Evolutionary conservation across 163 green algal species (phyloP).

Genomic region (Scenedesmus sp.): DNA sequence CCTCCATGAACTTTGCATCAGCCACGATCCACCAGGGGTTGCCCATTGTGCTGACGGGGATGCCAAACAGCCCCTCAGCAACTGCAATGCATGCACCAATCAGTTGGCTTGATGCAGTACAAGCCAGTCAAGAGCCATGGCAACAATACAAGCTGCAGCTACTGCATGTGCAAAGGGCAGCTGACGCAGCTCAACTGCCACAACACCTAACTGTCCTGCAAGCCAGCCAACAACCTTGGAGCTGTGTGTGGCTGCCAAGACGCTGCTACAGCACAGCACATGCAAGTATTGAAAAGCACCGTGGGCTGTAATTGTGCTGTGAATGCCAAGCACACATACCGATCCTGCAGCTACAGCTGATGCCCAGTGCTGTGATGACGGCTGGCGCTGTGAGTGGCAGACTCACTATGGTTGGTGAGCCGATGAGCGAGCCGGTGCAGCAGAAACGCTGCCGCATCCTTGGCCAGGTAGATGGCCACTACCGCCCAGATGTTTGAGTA

Average conservation of each 20-base stretch:
- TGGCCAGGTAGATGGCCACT: conserved; percentile 63
- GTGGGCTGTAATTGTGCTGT: neutral
- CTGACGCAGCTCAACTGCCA: neutral
- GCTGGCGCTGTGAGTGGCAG: too few species aligned
- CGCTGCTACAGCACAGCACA: neutral
- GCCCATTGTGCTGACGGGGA: conserved; percentile 50
- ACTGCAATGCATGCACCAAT: conserved; percentile 47
- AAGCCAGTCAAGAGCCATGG: neutral
- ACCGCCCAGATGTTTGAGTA: conserved; percentile 68
- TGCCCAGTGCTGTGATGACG: too few species aligned
- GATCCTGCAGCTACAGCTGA: neutral
- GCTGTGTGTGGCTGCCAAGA: neutral
- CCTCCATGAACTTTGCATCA: conserved; percentile 73
- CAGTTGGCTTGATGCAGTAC: too few species aligned
- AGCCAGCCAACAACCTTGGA: neutral
- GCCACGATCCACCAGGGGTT: conserved; percentile 80
- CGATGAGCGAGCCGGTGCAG: conserved; percentile 76
- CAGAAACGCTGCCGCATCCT: conserved; percentile 71
- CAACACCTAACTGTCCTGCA: neutral
- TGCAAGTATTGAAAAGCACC: neutral
- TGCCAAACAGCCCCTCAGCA: conserved; percentile 62
- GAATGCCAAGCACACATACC: neutral
- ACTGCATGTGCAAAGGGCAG: neutral
- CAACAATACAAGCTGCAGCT: neutral
- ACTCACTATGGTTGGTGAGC: conserved; percentile 74